Conservation (phyloP, 768 basidiomycete genomes). For the Pleurotus pulmonarius region DNA sequence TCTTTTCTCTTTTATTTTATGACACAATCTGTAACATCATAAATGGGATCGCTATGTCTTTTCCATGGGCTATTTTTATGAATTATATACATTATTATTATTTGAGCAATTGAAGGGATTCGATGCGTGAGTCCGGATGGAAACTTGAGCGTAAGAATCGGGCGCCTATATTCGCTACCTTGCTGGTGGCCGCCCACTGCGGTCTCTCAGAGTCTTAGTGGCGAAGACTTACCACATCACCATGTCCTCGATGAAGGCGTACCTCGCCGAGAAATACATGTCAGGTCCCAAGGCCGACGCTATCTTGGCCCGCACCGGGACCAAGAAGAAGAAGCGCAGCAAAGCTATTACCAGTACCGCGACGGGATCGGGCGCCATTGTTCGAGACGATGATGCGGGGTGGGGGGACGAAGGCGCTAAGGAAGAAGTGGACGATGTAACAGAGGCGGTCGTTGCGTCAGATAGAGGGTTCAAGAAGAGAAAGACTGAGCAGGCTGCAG, state of each 20-base stretch:
- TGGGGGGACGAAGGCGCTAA: conserved; percentile 49
- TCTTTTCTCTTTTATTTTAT: too few species aligned
- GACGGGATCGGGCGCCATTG: conserved; percentile 28
- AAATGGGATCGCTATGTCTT: too few species aligned
- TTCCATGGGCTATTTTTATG: too few species aligned
- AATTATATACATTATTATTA: too few species aligned
- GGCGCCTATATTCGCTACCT: too few species aligned
- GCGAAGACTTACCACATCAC: background rate
- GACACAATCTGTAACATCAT: too few species aligned
- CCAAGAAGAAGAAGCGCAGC: conserved; percentile 74
- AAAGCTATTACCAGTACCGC: conserved; percentile 22
- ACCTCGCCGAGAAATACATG: conserved; percentile 93
- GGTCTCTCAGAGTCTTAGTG: too few species aligned
- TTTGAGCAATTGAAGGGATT: too few species aligned
- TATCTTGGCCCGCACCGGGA: conserved; percentile 66
- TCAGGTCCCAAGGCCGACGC: conserved; percentile 95
- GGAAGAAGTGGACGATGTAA: conserved; percentile 53
- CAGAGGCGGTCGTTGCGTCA: conserved; percentile 65
- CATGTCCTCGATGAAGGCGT: conserved; percentile 67
- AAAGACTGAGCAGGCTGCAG: conserved; percentile 33
- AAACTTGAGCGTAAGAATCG: too few species aligned
- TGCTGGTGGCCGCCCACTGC: too few species aligned
- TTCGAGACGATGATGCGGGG: conserved; percentile 69
- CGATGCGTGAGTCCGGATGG: too few species aligned
- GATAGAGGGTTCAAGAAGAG: conserved; percentile 82